Evolutionary conservation across 1,284 basidiomycete genomes (phyloP).

Genomic region (Kalmanozyma brasiliensis): DNA sequence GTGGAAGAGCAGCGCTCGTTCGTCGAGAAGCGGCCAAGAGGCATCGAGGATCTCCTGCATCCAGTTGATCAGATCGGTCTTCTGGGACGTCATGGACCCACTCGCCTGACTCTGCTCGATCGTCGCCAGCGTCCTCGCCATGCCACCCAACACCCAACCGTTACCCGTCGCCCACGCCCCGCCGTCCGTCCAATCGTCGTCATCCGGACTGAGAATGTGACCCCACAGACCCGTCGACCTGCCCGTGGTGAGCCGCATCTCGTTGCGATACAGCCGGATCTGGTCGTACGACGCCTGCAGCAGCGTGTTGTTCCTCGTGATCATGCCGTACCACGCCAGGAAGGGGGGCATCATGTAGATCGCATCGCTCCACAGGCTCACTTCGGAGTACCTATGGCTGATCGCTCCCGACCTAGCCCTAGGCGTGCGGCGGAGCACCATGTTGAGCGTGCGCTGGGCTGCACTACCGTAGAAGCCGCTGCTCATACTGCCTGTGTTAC

Average conservation of each 20-base stretch:
- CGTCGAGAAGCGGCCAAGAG: conserved; percentile 74
- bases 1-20: conserved; percentile 51
- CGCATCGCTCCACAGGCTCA: conserved; percentile 64
- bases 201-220: conserved; percentile 54
- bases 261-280: conserved; percentile 78
- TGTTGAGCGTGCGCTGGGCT: conserved; percentile 78
- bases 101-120: conserved; percentile 75
- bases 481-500: conserved; percentile 25
- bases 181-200: conserved; percentile 58
- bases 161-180: conserved; percentile 79
- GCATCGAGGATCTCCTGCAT: conserved; percentile 78
- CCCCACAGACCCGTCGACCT: conserved; percentile 63
- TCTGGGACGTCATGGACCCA: conserved; percentile 72
- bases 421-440: conserved; percentile 76
- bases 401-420: conserved; percentile 66
- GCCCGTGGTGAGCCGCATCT: conserved; percentile 73
- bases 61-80: conserved; percentile 76
- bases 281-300: conserved; percentile 80
- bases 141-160: conserved; percentile 85
- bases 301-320: conserved; percentile 76
- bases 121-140: conserved; percentile 82
- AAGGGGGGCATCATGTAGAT: conserved; percentile 93
- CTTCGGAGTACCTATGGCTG: conserved; percentile 58
- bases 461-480: conserved; percentile 73
- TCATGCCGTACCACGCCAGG: conserved; percentile 85